These are phyloP conservation scores for Nicotiana otophora DNA, from an alignment of 257 asterid species.

Conservation along the genomic window DNA sequence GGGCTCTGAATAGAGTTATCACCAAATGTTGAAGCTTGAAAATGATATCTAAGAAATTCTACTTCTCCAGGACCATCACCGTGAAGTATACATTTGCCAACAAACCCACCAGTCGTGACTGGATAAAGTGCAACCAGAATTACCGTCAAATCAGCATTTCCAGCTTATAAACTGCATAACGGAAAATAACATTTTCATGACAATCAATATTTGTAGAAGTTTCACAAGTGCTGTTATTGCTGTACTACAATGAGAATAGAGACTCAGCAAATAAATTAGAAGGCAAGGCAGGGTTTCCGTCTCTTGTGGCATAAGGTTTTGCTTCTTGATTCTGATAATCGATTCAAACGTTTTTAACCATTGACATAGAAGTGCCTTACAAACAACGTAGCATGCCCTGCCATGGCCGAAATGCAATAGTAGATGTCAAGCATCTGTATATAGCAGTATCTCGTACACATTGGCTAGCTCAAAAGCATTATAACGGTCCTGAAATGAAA, in stretches of 20 bases:
- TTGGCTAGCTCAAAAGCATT: not conserved
- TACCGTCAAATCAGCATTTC: not conserved
- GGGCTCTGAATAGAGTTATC: conserved; percentile 31
- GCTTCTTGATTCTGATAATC: not conserved
- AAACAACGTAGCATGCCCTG: not conserved
- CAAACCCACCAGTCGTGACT: conserved; percentile 11
- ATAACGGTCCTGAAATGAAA: not conserved
- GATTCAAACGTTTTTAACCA: not conserved
- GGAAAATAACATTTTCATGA: not conserved
- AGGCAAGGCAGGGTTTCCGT: not conserved
- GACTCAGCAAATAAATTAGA: not conserved
- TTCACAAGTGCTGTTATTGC: not conserved
- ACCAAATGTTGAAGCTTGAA: conserved; percentile 45
- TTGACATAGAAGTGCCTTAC: not conserved
- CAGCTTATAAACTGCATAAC: not conserved
- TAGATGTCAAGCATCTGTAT: not conserved
- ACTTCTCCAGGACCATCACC: conserved; percentile 78
- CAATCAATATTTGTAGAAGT: not conserved
- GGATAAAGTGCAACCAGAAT: conserved; percentile 4
- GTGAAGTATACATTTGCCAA: conserved; percentile 34
- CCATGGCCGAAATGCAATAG: not conserved
- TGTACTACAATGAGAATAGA: not conserved
- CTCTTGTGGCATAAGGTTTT: not conserved
- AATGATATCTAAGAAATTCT: conserved; percentile 48
- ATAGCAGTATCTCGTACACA: not conserved